Evolutionary conservation across 257 asterid genomes (phyloP).

Genomic region (Haberlea rhodopensis): DNA sequence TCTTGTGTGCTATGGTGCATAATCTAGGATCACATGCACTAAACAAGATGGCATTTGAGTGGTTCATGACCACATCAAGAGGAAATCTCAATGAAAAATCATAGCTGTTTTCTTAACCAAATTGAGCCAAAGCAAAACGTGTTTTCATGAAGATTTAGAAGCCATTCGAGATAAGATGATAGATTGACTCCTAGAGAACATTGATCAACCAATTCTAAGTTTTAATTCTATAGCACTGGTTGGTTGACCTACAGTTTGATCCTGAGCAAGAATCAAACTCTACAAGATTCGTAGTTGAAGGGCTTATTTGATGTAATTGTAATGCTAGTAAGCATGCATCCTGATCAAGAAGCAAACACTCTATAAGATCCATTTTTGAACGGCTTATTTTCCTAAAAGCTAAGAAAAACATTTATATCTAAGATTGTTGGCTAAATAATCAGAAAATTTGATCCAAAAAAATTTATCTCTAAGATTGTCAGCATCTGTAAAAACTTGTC

Average conservation of each 20-base stretch:
- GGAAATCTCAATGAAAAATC: slow-evolving; percentile 17
- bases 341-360: too few species aligned
- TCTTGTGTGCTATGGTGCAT: slow-evolving; percentile 15
- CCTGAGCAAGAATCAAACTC: too few species aligned
- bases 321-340: background rate
- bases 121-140: slow-evolving; percentile 1
- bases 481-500: slow-evolving; percentile 17
- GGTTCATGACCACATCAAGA: slow-evolving; percentile 12
- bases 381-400: background rate
- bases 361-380: background rate
- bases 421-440: background rate
- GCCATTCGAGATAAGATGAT: background rate
- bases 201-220: background rate
- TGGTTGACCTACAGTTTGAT: background rate
- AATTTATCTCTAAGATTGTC: background rate
- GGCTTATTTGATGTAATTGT: background rate
- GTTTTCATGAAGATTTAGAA: slow-evolving; percentile 4
- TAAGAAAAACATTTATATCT: background rate
- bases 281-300: background rate
- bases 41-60: background rate
- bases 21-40: slow-evolving; percentile 15
- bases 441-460: background rate
- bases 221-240: background rate
- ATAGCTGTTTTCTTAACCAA: background rate
- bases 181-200: too few species aligned